phyloP scores from a whole-genome alignment of 441 rosid species.

The Erodium trifolium region DNA sequence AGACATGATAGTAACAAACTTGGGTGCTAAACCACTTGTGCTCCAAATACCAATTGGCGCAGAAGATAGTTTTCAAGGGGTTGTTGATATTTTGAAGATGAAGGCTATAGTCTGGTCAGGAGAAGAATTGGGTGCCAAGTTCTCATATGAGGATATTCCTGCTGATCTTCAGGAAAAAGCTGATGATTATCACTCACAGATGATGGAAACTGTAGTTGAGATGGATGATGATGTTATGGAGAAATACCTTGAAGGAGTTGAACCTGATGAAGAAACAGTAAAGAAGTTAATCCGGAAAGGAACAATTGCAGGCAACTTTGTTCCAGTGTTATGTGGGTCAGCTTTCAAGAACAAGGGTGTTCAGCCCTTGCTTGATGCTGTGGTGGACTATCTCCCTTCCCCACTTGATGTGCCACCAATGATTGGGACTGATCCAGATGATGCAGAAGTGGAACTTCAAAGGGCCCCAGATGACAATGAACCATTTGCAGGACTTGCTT shows the following conservation, averaged over 20 bases:
- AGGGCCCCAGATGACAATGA: slow-evolving; percentile 68
- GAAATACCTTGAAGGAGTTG: slow-evolving; percentile 79
- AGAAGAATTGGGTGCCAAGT: slow-evolving; percentile 94
- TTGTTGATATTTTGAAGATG: slow-evolving; percentile 82
- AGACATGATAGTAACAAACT: slow-evolving; percentile 82
- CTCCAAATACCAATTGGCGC: slow-evolving; percentile 87
- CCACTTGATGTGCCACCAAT: slow-evolving; percentile 78
- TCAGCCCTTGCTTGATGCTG: slow-evolving; percentile 89
- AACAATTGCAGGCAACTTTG: slow-evolving; percentile 59
- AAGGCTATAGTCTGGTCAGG: slow-evolving; percentile 88
- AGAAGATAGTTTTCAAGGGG: slow-evolving; percentile 71
- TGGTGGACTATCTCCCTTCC: slow-evolving; percentile 86
- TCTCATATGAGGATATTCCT: slow-evolving; percentile 63
- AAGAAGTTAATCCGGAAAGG: slow-evolving; percentile 72
- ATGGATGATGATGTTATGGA: slow-evolving; percentile 91
- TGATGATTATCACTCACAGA: slow-evolving; percentile 53
- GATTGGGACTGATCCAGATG: slow-evolving; percentile 88
- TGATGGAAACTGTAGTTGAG: slow-evolving; percentile 68
- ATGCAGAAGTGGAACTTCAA: slow-evolving; percentile 48
- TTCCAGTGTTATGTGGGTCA: slow-evolving; percentile 84
- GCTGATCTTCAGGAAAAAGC: slow-evolving; percentile 71
- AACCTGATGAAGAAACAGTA: slow-evolving; percentile 69
- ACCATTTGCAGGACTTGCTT: slow-evolving; percentile 85
- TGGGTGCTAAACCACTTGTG: slow-evolving; percentile 92
- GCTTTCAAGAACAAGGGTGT: slow-evolving; percentile 94